phyloP scores from a whole-genome alignment of 805 yeast species.

The Zygosaccharomyces gambellarensis region DNA sequence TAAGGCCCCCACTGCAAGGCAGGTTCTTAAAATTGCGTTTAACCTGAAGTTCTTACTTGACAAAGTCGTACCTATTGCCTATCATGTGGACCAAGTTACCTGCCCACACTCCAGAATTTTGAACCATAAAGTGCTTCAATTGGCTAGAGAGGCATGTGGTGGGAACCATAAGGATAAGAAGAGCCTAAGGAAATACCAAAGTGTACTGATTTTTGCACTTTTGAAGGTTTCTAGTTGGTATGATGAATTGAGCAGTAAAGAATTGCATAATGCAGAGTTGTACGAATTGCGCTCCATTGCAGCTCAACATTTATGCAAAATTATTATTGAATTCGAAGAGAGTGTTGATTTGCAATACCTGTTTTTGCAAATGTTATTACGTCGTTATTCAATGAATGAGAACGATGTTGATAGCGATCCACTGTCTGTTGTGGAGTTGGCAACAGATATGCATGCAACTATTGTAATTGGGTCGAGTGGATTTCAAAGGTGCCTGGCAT shows the following conservation, averaged over 20 bases:
- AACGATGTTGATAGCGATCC: conserved; percentile 60
- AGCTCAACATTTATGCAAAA: conserved; percentile 70
- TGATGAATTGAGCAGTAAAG: conserved; percentile 49
- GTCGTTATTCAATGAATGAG: conserved; percentile 61
- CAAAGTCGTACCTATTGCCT: conserved; percentile 61
- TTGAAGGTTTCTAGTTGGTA: conserved; percentile 80
- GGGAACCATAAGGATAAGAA: conserved; percentile 57
- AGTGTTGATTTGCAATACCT: conserved; percentile 44
- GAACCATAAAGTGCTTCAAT: conserved; percentile 50
- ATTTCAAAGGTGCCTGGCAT: conserved; percentile 77
- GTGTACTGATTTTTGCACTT: conserved; percentile 63
- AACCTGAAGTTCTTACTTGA: conserved; percentile 73
- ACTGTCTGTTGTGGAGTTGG: conserved; percentile 73
- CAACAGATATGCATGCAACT: conserved; percentile 80
- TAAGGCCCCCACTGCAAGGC: conserved; percentile 56
- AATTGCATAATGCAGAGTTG: conserved; percentile 63
- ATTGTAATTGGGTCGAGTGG: conserved; percentile 74
- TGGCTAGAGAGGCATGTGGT: conserved; percentile 73
- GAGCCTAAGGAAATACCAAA: conserved; percentile 57
- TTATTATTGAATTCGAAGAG: conserved; percentile 57
- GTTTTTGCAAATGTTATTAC: conserved; percentile 72
- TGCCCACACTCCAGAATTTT: conserved; percentile 56
- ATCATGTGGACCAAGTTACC: conserved; percentile 46
- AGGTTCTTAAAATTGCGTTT: conserved; percentile 61
- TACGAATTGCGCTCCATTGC: conserved; percentile 56